Conservation (phyloP, 257 asterid genomes). For the Apocynum venetum region DNA sequence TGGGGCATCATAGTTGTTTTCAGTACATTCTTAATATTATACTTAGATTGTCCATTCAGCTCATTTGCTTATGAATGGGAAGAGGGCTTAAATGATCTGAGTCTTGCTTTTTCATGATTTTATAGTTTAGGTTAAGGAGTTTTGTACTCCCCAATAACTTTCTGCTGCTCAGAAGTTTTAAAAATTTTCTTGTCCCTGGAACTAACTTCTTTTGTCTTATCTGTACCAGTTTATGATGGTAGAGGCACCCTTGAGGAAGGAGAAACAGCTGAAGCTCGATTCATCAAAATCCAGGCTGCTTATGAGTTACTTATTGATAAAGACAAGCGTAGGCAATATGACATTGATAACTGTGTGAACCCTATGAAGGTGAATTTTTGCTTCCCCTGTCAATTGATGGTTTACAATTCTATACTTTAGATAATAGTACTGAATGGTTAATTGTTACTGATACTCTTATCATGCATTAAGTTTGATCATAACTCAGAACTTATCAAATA, state of each 20-base stretch:
- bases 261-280: slow-evolving; percentile 95
- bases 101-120: background rate
- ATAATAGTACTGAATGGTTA: background rate
- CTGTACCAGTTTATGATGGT: slow-evolving; percentile 69
- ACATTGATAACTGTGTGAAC: slow-evolving; percentile 67
- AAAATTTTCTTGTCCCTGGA: background rate
- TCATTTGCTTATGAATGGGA: background rate
- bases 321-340: slow-evolving; percentile 70
- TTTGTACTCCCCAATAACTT: background rate
- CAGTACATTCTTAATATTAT: background rate
- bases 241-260: slow-evolving; percentile 92
- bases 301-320: slow-evolving; percentile 85
- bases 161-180: background rate
- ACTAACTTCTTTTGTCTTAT: slow-evolving; percentile 24
- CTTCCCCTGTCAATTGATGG: slow-evolving; percentile 14
- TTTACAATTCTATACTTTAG: background rate
- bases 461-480: background rate
- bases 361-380: slow-evolving; percentile 74
- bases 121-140: background rate
- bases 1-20: background rate
- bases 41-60: background rate
- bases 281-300: slow-evolving; percentile 95
- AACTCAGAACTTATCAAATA: background rate
- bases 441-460: background rate
- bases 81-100: background rate